Evolutionary conservation across 1,284 basidiomycete genomes (phyloP).

Genomic region (Tranzscheliella williamsii): DNA sequence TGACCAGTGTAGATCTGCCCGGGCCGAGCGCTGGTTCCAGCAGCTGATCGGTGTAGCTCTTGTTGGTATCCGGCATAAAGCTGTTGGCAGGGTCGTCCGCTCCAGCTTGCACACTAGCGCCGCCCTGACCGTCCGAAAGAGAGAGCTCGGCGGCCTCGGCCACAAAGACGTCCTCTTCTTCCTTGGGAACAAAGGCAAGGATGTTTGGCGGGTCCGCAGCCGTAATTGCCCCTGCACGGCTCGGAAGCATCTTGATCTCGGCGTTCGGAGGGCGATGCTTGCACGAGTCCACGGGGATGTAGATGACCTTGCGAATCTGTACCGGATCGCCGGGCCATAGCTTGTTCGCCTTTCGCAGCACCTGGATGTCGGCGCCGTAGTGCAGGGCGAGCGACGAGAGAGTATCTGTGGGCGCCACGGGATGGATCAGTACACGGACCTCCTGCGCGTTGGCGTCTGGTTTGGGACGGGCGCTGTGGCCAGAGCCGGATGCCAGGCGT

Average conservation of each 20-base stretch:
- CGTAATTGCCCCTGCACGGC: constrained; percentile 10
- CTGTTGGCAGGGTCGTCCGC: constrained; percentile 17
- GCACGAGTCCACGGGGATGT: constrained; percentile 55
- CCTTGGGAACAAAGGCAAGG: constrained; percentile 26
- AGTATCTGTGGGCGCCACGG: constrained; percentile 47
- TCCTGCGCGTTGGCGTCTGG: constrained; percentile 1
- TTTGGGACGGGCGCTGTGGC: too few relatives aligned
- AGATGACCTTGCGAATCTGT: constrained; percentile 53
- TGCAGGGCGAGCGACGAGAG: constrained; percentile 48
- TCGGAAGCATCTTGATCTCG: constrained; percentile 27
- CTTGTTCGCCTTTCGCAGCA: constrained; percentile 52
- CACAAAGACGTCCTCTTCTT: constrained; percentile 19
- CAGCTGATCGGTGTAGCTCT: constrained; percentile 15
- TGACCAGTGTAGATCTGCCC: constrained; percentile 9
- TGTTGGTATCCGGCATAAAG: constrained; percentile 44
- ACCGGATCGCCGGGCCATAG: constrained; percentile 58
- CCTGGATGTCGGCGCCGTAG: constrained; percentile 55
- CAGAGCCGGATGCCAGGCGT: background rate
- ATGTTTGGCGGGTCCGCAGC: background rate
- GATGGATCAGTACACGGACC: constrained; percentile 53
- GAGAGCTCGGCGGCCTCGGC: background rate
- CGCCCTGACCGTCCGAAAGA: background rate
- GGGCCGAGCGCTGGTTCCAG: background rate
- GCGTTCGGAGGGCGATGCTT: constrained; percentile 43
- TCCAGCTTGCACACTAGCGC: too few relatives aligned